Conservation (phyloP, 2,329 filamentous ascomycete genomes). For the Ophiocordyceps camponoti-saundersi region DNA sequence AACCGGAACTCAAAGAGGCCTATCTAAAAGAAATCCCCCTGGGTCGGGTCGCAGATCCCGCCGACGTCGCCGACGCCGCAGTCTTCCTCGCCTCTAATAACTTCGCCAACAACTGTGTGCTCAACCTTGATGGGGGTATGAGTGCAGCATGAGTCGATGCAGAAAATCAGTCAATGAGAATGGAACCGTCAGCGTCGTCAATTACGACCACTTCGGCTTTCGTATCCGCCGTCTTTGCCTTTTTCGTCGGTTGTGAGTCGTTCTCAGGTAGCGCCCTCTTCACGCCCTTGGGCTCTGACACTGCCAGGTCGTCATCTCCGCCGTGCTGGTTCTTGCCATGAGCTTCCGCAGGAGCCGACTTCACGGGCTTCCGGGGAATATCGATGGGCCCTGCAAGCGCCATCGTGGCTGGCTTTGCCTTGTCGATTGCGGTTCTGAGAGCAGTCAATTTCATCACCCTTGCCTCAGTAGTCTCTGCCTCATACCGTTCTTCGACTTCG, state of each 20-base stretch:
- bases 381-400: constrained; percentile 23
- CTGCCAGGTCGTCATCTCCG: constrained; percentile 18
- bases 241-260: constrained; percentile 26
- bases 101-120: constrained; percentile 74
- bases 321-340: constrained; percentile 23
- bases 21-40: constrained; percentile 39
- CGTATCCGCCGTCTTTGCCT: constrained; percentile 22
- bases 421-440: constrained; percentile 21
- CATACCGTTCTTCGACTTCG: constrained; percentile 45
- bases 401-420: constrained; percentile 38
- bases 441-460: constrained; percentile 10
- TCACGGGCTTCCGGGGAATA: constrained; percentile 38
- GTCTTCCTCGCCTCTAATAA: constrained; percentile 60
- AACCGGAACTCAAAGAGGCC: constrained; percentile 17
- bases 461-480: constrained; percentile 1
- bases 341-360: constrained; percentile 14
- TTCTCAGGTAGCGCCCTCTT: constrained; percentile 31
- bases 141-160: constrained; percentile 38
- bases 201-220: constrained; percentile 27
- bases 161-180: constrained; percentile 41
- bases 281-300: constrained; percentile 15
- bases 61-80: constrained; percentile 70
- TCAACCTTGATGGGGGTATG: constrained; percentile 74
- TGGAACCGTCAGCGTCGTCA: constrained; percentile 41
- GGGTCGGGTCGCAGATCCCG: constrained; percentile 46